Evolutionary conservation across 106 monocot genomes (phyloP).

Genomic region (Dendrobium huoshanense): DNA sequence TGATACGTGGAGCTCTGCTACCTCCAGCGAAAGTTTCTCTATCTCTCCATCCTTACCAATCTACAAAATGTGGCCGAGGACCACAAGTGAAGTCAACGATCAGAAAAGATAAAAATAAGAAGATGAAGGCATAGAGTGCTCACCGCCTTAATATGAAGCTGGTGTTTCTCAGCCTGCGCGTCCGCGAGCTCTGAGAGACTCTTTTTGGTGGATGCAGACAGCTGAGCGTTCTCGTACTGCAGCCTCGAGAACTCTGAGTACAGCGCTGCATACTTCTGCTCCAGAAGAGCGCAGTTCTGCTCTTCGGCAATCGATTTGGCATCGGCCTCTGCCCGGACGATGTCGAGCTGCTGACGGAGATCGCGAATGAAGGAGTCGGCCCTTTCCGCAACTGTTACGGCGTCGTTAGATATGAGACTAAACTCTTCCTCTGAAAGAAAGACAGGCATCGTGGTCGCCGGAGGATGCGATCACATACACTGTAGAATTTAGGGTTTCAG

Average conservation of each 20-base stretch:
- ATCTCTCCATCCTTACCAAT: conserved; percentile 83
- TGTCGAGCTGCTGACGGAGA: conserved; percentile 78
- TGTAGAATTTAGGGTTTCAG: not conserved
- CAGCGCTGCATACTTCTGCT: conserved; percentile 65
- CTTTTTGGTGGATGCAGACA: conserved; percentile 48
- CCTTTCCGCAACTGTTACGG: conserved; percentile 55
- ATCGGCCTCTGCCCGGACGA: conserved; percentile 72
- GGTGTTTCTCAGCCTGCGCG: conserved; percentile 56
- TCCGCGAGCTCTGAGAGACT: conserved; percentile 43
- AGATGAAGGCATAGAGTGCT: not conserved
- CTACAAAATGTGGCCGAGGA: conserved; percentile 18
- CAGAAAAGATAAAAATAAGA: not conserved
- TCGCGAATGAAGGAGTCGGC: conserved; percentile 73
- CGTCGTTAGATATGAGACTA: conserved; percentile 41
- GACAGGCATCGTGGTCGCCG: conserved; percentile 52
- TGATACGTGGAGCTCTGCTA: conserved; percentile 62
- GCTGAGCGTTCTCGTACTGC: conserved; percentile 60
- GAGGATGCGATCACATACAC: not conserved
- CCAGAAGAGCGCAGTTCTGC: conserved; percentile 73
- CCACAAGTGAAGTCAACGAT: not conserved
- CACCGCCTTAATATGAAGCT: conserved; percentile 60
- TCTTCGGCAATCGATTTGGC: conserved; percentile 79
- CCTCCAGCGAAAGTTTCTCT: conserved; percentile 66
- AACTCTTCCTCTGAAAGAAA: conserved; percentile 94
- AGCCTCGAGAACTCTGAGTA: conserved; percentile 47